Base-by-base conservation (phyloP, 352 stramenopile species). In the Albugo laibachii region DNA sequence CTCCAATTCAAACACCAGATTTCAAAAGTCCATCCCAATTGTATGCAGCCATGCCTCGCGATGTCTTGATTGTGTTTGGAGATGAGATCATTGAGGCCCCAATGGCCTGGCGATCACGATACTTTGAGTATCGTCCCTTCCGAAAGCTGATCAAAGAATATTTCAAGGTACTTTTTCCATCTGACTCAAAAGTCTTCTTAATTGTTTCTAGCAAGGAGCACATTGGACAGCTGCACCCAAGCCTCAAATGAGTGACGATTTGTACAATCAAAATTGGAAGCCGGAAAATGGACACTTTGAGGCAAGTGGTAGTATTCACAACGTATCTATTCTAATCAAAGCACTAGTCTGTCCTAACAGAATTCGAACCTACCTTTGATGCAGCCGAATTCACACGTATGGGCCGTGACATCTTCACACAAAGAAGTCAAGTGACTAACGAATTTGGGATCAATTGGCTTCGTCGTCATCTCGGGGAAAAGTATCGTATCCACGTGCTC, bases 361-460 rank as follows among this genome's bases (percentile, higher is more conserved):
- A 93, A 62, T 88, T 91, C 31, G 80, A 92, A 57, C 80, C 80
- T 4, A 85, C 78, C 1, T 93, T 93, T 36, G 80, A 93, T 40
- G 80, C 80, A 0, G 80, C 80, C 35, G 80, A 93, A 59, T 93
- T 93, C 55, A 93, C 80, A 16, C 76, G 80, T 57, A 91, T 93
- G 75, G 80, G 80, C 0, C 68, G 64, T 34, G 80, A 93, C 54
- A 88, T 93, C 56, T 93, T 93, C 59, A 87, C 74, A 49, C 80
- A 93, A 64, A 78, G 77, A 52, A 93, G 80, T 53, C 80, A 93
- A 60, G 80, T 93, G 51, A 92, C 80, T 18, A 93, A 93, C 55
- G 43, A 84, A 50, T 93, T 93, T 54, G 80, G 80, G 42, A 93
- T 93, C 56, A 79, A 93, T 48, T 92, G 80, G 80, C 65, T 93